phyloP scores from a whole-genome alignment of 352 stramenopile species.

The Globisporangium okanoganense region DNA sequence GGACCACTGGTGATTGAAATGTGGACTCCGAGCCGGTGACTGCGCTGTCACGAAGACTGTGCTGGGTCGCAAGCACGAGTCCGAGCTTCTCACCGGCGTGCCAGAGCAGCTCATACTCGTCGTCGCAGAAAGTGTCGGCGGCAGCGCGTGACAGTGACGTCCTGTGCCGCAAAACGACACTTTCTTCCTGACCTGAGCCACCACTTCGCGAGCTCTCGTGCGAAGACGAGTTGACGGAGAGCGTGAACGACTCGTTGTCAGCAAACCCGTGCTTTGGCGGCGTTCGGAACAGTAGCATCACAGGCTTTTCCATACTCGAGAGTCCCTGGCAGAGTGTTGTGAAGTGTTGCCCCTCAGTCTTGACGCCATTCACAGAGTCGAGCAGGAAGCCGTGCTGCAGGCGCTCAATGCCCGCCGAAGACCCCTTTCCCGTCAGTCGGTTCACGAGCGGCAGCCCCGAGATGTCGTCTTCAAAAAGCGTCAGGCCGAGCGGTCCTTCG shows the following conservation, averaged over 20 bases:
- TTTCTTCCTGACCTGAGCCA: not conserved
- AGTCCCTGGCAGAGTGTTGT: slow-evolving; percentile 33
- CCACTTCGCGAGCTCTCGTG: not conserved
- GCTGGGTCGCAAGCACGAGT: slow-evolving; percentile 8
- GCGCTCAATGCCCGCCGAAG: slow-evolving; percentile 28
- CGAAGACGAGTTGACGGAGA: slow-evolving; percentile 4
- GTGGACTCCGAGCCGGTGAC: not conserved
- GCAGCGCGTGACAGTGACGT: not conserved
- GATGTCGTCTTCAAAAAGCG: slow-evolving; percentile 45
- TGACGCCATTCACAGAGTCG: slow-evolving; percentile 44
- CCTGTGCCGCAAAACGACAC: not conserved
- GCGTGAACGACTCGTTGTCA: slow-evolving; percentile 10
- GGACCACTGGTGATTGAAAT: slow-evolving; percentile 1
- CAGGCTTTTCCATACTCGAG: slow-evolving; percentile 33
- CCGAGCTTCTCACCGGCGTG: slow-evolving; percentile 9
- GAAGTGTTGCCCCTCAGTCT: slow-evolving; percentile 25
- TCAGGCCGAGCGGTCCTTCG: slow-evolving; percentile 41
- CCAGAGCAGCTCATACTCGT: slow-evolving; percentile 18
- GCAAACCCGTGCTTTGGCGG: slow-evolving; percentile 16
- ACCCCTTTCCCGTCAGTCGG: slow-evolving; percentile 66
- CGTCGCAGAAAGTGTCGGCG: not conserved
- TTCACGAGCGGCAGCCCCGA: slow-evolving; percentile 49
- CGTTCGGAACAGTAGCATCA: slow-evolving; percentile 45
- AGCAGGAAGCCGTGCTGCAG: slow-evolving; percentile 46
- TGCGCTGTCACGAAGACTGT: not conserved